phyloP scores from a whole-genome alignment of 192 early-diverging fungal genomes.

The Jimgerdemannia flammicorona region DNA sequence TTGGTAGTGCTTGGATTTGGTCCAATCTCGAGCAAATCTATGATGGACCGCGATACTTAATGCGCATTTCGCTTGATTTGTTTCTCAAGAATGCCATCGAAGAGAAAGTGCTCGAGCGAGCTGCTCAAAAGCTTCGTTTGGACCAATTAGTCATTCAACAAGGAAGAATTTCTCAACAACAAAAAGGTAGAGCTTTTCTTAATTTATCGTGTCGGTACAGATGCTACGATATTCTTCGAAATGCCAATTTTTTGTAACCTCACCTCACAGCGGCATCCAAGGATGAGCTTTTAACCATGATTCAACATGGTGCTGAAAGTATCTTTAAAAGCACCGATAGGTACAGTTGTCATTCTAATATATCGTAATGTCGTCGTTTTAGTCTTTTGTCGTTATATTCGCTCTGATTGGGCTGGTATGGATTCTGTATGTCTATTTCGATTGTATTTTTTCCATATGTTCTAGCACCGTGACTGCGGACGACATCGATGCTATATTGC shows the following conservation, averaged over 20 bases:
- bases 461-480: conserved; percentile 65
- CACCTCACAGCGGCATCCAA: conserved; percentile 51
- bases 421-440: neutral
- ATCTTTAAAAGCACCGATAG: conserved; percentile 69
- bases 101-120: conserved; percentile 95
- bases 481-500: conserved; percentile 83
- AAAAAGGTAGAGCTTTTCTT: conserved; percentile 46
- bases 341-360: neutral
- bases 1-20: conserved; percentile 6
- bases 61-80: neutral
- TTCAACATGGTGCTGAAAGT: conserved; percentile 90
- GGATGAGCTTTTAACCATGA: conserved; percentile 92
- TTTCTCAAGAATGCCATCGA: conserved; percentile 79
- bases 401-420: too few species aligned
- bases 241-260: neutral
- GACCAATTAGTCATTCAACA: conserved; percentile 99
- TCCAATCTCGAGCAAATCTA: neutral
- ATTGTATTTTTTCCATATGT: neutral
- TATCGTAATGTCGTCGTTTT: too few species aligned
- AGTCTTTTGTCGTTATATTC: too few species aligned
- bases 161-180: conserved; percentile 70
- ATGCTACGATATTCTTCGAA: neutral
- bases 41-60: neutral
- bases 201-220: neutral
- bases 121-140: conserved; percentile 93